Conservation (phyloP, 139 green algal genomes). For the Chlamydomonas asymmetrica region DNA sequence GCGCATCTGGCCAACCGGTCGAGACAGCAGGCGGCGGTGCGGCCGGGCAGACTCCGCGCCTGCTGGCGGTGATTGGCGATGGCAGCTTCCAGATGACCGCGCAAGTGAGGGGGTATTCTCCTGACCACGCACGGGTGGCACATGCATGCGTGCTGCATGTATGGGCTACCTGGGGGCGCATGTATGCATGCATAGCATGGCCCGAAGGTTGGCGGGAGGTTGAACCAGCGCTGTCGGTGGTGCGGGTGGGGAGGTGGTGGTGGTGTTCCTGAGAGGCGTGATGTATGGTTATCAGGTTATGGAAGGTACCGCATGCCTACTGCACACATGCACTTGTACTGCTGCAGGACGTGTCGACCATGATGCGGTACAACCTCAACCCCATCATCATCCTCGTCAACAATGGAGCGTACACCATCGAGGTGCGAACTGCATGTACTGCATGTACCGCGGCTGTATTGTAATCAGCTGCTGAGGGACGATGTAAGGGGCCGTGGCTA, state of each 20-base stretch:
- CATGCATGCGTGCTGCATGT: no score
- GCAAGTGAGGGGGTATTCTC: constrained; percentile 44
- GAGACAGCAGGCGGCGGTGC: no score
- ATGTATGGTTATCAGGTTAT: background rate
- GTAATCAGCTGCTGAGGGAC: background rate
- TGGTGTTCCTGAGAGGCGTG: no score
- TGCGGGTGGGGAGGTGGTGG: no score
- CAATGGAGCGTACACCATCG: constrained; percentile 79
- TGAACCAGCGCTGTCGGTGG: no score
- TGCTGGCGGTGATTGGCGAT: constrained; percentile 80
- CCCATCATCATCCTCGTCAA: constrained; percentile 90
- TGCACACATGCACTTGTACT: no score
- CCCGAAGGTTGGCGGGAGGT: no score
- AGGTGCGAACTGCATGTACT: constrained; percentile 37
- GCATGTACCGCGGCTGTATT: no score
- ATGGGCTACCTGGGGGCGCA: no score
- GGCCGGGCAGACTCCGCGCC: constrained; percentile 27
- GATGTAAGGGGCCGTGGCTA: background rate
- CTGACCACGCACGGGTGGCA: no score
- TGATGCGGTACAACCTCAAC: constrained; percentile 67
- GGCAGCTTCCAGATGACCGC: constrained; percentile 82
- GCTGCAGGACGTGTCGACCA: constrained; percentile 70
- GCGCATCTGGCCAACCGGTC: no score
- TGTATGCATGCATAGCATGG: no score
- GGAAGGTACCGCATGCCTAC: background rate